Conservation (phyloP, 2,329 filamentous ascomycete species). For the Incumbomyces delicatus region DNA sequence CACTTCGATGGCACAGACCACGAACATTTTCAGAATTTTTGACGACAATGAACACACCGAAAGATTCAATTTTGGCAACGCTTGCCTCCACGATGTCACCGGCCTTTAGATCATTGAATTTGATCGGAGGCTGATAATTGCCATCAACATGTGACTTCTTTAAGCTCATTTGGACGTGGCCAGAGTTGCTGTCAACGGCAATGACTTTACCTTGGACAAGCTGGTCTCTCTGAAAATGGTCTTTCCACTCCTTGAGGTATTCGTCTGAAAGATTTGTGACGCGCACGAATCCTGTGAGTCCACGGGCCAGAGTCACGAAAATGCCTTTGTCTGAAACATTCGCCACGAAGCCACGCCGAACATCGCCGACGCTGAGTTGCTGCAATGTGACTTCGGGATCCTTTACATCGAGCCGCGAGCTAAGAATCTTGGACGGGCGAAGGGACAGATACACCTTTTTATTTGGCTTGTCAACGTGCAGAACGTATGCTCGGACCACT, state of each 20-base stretch:
- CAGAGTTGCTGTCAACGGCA: slow-evolving; percentile 55
- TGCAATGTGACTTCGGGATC: slow-evolving; percentile 68
- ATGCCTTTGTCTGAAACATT: slow-evolving; percentile 81
- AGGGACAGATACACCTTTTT: slow-evolving; percentile 75
- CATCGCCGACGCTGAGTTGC: slow-evolving; percentile 66
- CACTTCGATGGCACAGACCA: slow-evolving; percentile 81
- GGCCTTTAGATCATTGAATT: slow-evolving; percentile 63
- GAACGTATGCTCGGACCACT: slow-evolving; percentile 75
- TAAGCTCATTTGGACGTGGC: slow-evolving; percentile 74
- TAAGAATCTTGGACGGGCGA: slow-evolving; percentile 79
- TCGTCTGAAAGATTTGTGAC: slow-evolving; percentile 82
- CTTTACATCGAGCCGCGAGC: slow-evolving; percentile 68
- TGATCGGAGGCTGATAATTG: slow-evolving; percentile 63
- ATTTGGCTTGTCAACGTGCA: slow-evolving; percentile 70
- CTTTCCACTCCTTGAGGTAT: slow-evolving; percentile 93
- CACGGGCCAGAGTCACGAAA: slow-evolving; percentile 73
- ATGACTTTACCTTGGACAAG: slow-evolving; percentile 80
- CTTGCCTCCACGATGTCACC: slow-evolving; percentile 82
- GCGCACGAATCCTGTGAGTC: slow-evolving; percentile 71
- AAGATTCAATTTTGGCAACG: slow-evolving; percentile 87
- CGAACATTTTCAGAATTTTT: slow-evolving; percentile 82
- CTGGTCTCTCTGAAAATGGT: slow-evolving; percentile 76
- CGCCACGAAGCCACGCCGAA: slow-evolving; percentile 86
- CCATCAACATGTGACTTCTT: slow-evolving; percentile 77
- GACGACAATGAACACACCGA: slow-evolving; percentile 85